These are phyloP conservation scores for Suhomyces vadensis DNA, from an alignment of 805 yeast species.

Conservation along the genomic window DNA sequence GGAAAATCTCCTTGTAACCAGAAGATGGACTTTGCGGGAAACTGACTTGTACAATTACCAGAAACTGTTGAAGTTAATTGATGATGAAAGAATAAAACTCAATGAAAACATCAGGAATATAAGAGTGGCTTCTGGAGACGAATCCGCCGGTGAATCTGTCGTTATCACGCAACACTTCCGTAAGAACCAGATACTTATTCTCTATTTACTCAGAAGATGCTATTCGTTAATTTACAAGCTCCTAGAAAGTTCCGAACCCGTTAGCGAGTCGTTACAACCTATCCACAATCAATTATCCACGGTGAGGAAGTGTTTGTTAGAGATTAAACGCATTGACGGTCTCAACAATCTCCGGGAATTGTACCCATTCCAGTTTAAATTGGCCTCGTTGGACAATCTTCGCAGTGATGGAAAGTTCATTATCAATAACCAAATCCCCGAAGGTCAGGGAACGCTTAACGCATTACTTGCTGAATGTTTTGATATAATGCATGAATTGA, in stretches of 20 bases:
- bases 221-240: slow-evolving; percentile 88
- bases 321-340: slow-evolving; percentile 91
- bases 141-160: background rate
- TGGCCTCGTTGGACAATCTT: slow-evolving; percentile 83
- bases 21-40: slow-evolving; percentile 97
- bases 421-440: slow-evolving; percentile 87
- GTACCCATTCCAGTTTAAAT: slow-evolving; percentile 93
- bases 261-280: slow-evolving; percentile 89
- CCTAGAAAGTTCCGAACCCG: slow-evolving; percentile 91
- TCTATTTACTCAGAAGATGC: slow-evolving; percentile 85
- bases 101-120: slow-evolving; percentile 48
- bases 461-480: slow-evolving; percentile 92
- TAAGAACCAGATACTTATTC: slow-evolving; percentile 48
- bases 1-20: slow-evolving; percentile 82
- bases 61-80: slow-evolving; percentile 69
- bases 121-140: slow-evolving; percentile 12
- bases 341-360: slow-evolving; percentile 82
- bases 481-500: slow-evolving; percentile 88
- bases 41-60: slow-evolving; percentile 90
- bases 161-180: slow-evolving; percentile 9
- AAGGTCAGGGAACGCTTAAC: slow-evolving; percentile 95
- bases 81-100: slow-evolving; percentile 60
- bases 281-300: slow-evolving; percentile 92
- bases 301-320: slow-evolving; percentile 84
- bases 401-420: slow-evolving; percentile 91